phyloP scores from a whole-genome alignment of 805 yeast species.

The Metschnikowia colocasiae region DNA sequence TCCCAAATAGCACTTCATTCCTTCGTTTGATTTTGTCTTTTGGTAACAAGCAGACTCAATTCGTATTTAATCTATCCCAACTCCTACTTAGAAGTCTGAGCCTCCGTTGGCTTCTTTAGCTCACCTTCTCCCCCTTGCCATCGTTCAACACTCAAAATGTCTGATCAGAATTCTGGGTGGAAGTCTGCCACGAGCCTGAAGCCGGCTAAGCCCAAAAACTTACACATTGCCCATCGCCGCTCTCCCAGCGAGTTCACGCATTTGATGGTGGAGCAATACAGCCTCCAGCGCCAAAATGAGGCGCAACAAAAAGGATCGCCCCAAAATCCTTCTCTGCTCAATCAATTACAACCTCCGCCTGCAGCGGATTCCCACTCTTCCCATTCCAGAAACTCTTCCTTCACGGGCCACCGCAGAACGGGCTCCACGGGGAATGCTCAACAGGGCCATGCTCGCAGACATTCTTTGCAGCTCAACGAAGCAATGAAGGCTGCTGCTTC shows the following conservation, averaged over 20 bases:
- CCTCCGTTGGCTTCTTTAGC: background rate
- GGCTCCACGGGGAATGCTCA: constrained; percentile 23
- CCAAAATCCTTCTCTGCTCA: constrained; percentile 53
- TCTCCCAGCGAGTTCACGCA: constrained; percentile 94
- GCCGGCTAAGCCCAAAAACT: constrained; percentile 28
- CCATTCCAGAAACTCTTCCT: constrained; percentile 36
- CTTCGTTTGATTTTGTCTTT: background rate
- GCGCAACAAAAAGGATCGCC: constrained; percentile 84
- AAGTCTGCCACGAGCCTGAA: background rate
- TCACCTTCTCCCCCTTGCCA: background rate
- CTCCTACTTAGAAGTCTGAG: background rate
- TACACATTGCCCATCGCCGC: constrained; percentile 94
- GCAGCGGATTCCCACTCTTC: constrained; percentile 27
- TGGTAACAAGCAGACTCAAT: background rate
- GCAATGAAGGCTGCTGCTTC: constrained; percentile 97
- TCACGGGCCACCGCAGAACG: constrained; percentile 31
- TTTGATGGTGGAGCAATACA: constrained; percentile 85
- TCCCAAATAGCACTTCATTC: background rate
- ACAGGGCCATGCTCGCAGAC: constrained; percentile 84
- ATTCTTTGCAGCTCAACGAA: constrained; percentile 85
- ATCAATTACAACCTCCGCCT: constrained; percentile 16
- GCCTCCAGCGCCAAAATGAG: constrained; percentile 88
- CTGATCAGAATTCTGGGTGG: constrained; percentile 11
- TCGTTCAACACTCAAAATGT: constrained; percentile 8
- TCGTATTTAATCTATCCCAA: background rate